These are phyloP conservation scores for Geotrichum candidum DNA, from an alignment of 1,139 yeast species.

Conservation along the genomic window DNA sequence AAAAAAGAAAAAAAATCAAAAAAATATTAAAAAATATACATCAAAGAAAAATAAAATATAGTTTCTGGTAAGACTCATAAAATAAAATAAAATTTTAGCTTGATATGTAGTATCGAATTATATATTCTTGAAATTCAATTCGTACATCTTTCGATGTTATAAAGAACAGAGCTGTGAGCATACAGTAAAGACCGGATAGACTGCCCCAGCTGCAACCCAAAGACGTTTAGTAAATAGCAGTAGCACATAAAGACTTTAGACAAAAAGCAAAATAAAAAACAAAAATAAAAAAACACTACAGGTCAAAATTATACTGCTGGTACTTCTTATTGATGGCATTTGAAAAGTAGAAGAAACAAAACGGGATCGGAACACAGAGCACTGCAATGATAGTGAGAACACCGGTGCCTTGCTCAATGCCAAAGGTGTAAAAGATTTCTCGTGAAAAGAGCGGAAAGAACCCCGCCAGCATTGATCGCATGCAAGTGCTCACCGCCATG, in stretches of 20 bases:
- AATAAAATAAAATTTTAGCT: too few species aligned
- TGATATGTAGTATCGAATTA: too few species aligned
- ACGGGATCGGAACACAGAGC: slow-evolving; percentile 60
- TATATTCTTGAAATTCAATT: too few species aligned
- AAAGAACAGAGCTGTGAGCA: too few species aligned
- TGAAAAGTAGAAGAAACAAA: slow-evolving; percentile 42
- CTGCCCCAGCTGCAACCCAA: too few species aligned
- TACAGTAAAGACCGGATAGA: too few species aligned
- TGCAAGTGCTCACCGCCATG: slow-evolving; percentile 69
- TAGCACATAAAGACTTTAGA: not conserved
- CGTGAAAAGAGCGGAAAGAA: slow-evolving; percentile 71
- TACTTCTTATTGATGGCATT: slow-evolving; percentile 51
- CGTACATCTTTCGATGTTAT: too few species aligned
- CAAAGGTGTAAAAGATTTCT: slow-evolving; percentile 49
- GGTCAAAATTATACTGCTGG: slow-evolving; percentile 1
- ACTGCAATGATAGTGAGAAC: slow-evolving; percentile 51
- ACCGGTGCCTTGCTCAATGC: slow-evolving; percentile 58
- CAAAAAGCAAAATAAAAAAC: not conserved
- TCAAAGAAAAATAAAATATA: too few species aligned
- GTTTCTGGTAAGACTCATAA: too few species aligned
- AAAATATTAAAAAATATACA: too few species aligned
- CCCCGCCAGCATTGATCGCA: slow-evolving; percentile 64
- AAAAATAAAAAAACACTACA: not conserved
- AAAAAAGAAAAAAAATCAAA: too few species aligned
- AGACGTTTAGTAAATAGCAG: too few species aligned